Base-by-base conservation (phyloP, 2,329 filamentous ascomycete species). In the Sclerotinia borealis region DNA sequence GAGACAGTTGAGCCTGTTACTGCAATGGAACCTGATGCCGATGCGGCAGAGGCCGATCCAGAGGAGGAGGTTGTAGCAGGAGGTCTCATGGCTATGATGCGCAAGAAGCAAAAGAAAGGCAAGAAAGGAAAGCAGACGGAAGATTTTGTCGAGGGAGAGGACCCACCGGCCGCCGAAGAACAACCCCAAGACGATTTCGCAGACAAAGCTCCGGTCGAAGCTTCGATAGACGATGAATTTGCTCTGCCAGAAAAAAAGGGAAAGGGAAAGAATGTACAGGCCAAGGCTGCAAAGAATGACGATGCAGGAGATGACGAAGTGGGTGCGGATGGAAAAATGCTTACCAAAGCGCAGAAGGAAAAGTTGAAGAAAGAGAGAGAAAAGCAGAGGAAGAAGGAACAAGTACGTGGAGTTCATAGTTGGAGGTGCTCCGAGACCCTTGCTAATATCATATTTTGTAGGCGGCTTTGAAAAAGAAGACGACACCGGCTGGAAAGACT, bases 311-410 rank as follows among this genome's bases (percentile, higher is more conserved):
- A 78, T 29, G 82, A 80, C 7, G 81, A 81, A 22, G 81, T 78
- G 13, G 85, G 76, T 9, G 82, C 81, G 4, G 80, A 80, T 64
- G 88, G 88, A 50, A 85, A 87, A 62, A 83, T 98, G 55, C 87
- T 98, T 79, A 96, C 92, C 45, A 99, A 98, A 85, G 95, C 96
- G 64, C 93, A 99, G 80, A 99, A 99, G 81, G 95, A 99, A 77
- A 96, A 92, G 78, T 83, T 93, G 73, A 98, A 93, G 84, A 99
- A 97, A 80, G 95, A 99, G 80, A 87, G 92, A 66, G 95, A 99
- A 81, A 99, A 99, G 86, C 91, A 95, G 79, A 85, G 93, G 70
- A 99, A 99, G 81, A 99, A 93, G 86, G 95, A 99, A 78, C 90
- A 98, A 85, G 92, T 95, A 76, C 64, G 80, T 74, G 11, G 4